Evolutionary conservation across 2,329 filamentous ascomycete species (phyloP).

Genomic region (Lanzia echinophila): DNA sequence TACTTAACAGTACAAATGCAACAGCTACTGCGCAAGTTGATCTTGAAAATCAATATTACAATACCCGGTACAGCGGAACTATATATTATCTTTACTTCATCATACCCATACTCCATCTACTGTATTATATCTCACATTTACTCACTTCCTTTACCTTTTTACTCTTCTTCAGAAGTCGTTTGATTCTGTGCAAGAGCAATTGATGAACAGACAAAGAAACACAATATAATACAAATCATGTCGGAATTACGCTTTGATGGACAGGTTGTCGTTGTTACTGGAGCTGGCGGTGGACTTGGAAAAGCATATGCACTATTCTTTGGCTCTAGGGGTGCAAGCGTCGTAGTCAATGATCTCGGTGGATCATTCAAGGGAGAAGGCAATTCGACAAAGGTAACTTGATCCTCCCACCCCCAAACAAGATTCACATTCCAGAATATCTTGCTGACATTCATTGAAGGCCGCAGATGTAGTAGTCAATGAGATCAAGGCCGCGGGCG

Average conservation of each 20-base stretch:
- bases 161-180: background rate
- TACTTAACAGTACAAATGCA: background rate
- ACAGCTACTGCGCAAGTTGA: no score
- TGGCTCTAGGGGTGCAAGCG: conserved; percentile 79
- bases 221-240: conserved; percentile 34
- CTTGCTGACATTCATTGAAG: conserved; percentile 37
- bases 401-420: background rate
- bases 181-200: background rate
- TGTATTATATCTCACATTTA: background rate
- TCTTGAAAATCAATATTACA: no score
- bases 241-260: conserved; percentile 71
- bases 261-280: conserved; percentile 84
- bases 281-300: conserved; percentile 74
- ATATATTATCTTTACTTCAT: background rate
- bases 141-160: no score
- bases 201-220: background rate
- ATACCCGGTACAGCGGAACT: background rate
- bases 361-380: conserved; percentile 92
- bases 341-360: conserved; percentile 95
- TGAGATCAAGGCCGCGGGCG: conserved; percentile 79
- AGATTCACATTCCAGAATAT: conserved; percentile 1
- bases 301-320: conserved; percentile 86
- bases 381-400: conserved; percentile 68
- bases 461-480: conserved; percentile 77
- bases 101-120: background rate